Base-by-base conservation (phyloP, 2,329 filamentous ascomycete species). In the Geoglossum cookeanum region DNA sequence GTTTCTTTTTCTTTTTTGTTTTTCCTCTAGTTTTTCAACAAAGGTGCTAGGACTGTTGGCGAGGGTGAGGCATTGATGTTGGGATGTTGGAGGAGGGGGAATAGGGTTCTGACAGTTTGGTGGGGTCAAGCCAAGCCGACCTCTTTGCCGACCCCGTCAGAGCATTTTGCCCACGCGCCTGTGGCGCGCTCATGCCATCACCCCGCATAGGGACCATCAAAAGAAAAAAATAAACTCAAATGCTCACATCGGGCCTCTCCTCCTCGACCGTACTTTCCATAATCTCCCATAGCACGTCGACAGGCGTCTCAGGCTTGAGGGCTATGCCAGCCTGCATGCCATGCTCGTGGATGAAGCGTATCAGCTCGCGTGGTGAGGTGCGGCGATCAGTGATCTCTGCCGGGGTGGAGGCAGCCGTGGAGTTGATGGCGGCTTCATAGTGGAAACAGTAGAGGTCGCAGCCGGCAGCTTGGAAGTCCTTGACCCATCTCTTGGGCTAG, bases 361-460 rank as follows among this genome's bases (percentile, higher is more conserved):
- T 87, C 64, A 98, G 74, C 63, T 91, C 87, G 66, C 81, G 83
- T 4, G 92, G 91, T 65, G 73, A 89, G 1, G 91, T 97, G 69
- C 81, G 84, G 59, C 75, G 70, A 57, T 85, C 84, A 13, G 80
- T 81, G 57, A 73, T 77, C 58, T 77, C 78, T 64, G 85, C 81
- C 53, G 91, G 90, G 57, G 78, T 81, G 67, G 90, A 87, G 65
- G 90, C 89, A 39, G 86, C 88, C 48, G 85, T 87, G 55, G 87
- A 94, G 63, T 74, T 72, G 54, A 92, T 79, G 61, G 92, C 92
- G 30, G 92, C 92, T 74, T 98, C 92, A 72, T 97, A 97, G 76
- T 98, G 92, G 77, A 98, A 98, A 77, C 92, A 97, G 76, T 98
- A 98, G n/a, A 98, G 78, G 70, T 98, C 89, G 72, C 90, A 96